These are phyloP conservation scores for Iberis pinnata DNA, from an alignment of 345 rosid species.

Conservation along the genomic window DNA sequence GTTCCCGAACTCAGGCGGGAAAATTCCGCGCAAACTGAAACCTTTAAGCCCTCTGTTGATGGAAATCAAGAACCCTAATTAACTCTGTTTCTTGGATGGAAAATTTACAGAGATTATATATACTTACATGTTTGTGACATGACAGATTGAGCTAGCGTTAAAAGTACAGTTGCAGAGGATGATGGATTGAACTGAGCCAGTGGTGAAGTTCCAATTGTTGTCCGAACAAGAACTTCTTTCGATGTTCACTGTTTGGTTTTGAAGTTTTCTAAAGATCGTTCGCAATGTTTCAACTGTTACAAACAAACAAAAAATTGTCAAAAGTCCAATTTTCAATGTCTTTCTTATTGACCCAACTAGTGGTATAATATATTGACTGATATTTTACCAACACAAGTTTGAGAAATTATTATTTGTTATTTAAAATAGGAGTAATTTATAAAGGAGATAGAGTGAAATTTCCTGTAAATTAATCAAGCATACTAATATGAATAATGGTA, in stretches of 20 bases:
- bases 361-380: too few relatives aligned
- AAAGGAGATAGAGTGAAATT: too few relatives aligned
- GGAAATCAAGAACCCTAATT: background rate
- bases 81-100: background rate
- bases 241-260: constrained; percentile 27
- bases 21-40: constrained; percentile 46
- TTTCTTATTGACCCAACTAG: constrained; percentile 8
- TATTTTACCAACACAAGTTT: too few relatives aligned
- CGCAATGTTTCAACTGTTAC: constrained; percentile 43
- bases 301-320: background rate
- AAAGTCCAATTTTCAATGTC: background rate
- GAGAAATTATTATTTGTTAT: background rate
- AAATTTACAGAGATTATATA: too few relatives aligned
- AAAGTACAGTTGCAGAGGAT: constrained; percentile 51
- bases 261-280: constrained; percentile 41
- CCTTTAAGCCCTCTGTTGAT: constrained; percentile 44
- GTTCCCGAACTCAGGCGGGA: constrained; percentile 62
- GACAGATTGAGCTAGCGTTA: constrained; percentile 39
- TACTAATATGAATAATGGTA: too few relatives aligned
- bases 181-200: background rate
- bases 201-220: constrained; percentile 27
- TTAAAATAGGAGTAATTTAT: too few relatives aligned
- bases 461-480: too few relatives aligned
- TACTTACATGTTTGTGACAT: constrained; percentile 56
- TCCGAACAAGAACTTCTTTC: constrained; percentile 40